phyloP scores from a whole-genome alignment of 2,329 filamentous ascomycete species.

The Sporothrix phasma region DNA sequence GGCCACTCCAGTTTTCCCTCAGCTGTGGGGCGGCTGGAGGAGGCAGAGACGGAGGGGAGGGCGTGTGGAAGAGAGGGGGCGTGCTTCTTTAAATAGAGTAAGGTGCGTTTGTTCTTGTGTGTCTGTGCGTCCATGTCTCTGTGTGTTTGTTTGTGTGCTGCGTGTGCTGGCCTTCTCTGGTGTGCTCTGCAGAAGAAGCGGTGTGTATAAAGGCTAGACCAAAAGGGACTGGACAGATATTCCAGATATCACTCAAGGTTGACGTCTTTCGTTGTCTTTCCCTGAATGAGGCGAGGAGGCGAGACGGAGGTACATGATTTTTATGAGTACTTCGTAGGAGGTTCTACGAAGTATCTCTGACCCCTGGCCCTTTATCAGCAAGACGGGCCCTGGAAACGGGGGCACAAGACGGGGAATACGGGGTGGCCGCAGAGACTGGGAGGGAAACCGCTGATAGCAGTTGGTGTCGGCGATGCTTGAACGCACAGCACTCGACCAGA shows the following conservation, averaged over 20 bases:
- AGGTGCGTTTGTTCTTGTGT: not conserved
- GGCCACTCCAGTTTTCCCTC: not conserved
- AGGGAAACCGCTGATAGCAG: not conserved
- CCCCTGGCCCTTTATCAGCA: not conserved
- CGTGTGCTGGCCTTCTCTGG: not conserved
- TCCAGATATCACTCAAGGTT: slow-evolving; percentile 14
- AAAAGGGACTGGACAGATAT: slow-evolving; percentile 15
- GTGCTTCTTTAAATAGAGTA: slow-evolving; percentile 15
- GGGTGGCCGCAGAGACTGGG: not conserved
- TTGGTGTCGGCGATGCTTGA: not conserved
- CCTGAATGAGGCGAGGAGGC: not conserved
- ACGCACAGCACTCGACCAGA: no score
- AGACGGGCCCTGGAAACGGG: not conserved
- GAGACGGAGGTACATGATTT: no score
- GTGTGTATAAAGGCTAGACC: slow-evolving; percentile 16
- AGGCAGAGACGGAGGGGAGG: not conserved
- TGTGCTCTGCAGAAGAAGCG: slow-evolving; percentile 15
- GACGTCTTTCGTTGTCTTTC: not conserved
- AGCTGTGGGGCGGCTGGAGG: slow-evolving; percentile 6
- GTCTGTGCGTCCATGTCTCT: not conserved
- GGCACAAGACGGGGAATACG: not conserved
- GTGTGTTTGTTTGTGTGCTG: not conserved
- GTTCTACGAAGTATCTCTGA: not conserved
- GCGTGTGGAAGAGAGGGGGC: not conserved
- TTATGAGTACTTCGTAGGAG: not conserved